phyloP scores from a whole-genome alignment of 768 basidiomycete genomes.

The Pilatotrama ljubarskyi region DNA sequence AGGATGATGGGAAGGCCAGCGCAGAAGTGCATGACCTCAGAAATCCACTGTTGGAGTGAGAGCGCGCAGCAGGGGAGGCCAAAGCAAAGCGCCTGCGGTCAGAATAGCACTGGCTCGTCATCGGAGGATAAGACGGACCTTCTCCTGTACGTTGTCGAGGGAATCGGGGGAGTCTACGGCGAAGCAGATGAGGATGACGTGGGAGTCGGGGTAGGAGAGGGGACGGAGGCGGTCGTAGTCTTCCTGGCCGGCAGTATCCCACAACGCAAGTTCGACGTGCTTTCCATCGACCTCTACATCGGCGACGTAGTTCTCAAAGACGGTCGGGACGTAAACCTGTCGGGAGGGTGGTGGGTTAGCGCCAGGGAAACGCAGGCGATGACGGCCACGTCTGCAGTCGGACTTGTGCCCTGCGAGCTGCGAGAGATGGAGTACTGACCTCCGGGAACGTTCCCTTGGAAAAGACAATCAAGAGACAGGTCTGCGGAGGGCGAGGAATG shows the following conservation, averaged over 20 bases:
- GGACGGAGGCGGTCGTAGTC: slow-evolving; percentile 99
- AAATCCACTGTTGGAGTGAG: slow-evolving; percentile 77
- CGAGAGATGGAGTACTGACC: slow-evolving; percentile 45
- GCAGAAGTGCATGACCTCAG: slow-evolving; percentile 98
- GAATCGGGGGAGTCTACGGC: slow-evolving; percentile 98
- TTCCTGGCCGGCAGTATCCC: slow-evolving; percentile 99
- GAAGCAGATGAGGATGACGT: slow-evolving; percentile 99
- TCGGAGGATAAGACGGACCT: slow-evolving; percentile 55
- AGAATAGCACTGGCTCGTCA: background rate
- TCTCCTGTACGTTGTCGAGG: slow-evolving; percentile 99
- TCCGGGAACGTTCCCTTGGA: slow-evolving; percentile 96
- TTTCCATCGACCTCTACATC: slow-evolving; percentile 99
- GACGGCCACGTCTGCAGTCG: slow-evolving; percentile 13
- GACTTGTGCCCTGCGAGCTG: background rate
- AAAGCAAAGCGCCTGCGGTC: background rate
- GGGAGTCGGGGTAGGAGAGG: slow-evolving; percentile 98
- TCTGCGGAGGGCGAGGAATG: slow-evolving; percentile 44
- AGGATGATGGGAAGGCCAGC: slow-evolving; percentile 92
- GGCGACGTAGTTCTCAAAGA: slow-evolving; percentile 99
- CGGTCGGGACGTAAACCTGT: slow-evolving; percentile 98
- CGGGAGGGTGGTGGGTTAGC: slow-evolving; percentile 2
- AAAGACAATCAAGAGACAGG: slow-evolving; percentile 94
- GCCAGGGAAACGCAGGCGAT: slow-evolving; percentile 13
- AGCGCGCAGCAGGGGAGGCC: background rate
- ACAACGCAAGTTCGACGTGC: slow-evolving; percentile 96